phyloP scores from a whole-genome alignment of 2,329 filamentous ascomycete species.

The Aphanoascus verrucosus region DNA sequence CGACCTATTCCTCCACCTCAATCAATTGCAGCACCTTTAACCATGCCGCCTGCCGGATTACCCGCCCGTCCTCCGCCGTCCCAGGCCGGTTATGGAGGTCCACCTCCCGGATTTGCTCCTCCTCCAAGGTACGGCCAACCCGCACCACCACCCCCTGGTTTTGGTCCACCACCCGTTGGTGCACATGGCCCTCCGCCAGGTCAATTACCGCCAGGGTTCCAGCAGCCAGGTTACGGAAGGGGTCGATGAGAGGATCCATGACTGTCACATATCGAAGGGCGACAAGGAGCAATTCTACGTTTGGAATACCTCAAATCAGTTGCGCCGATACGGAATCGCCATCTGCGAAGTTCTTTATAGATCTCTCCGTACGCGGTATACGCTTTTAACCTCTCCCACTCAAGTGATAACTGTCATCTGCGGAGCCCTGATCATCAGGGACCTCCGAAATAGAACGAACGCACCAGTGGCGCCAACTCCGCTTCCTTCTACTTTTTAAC shows the following conservation, averaged over 20 bases:
- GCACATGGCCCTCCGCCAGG: slow-evolving; percentile 23
- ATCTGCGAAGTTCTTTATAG: background rate
- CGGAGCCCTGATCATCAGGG: too few species aligned
- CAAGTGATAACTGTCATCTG: too few species aligned
- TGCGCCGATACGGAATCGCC: background rate
- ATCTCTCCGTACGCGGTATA: background rate
- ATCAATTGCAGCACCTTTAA: slow-evolving; percentile 36
- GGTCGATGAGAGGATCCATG: slow-evolving; percentile 24
- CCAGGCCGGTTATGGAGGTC: slow-evolving; percentile 58
- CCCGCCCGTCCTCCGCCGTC: slow-evolving; percentile 61
- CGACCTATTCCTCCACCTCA: slow-evolving; percentile 36
- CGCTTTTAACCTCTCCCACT: too few species aligned
- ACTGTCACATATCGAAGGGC: too few species aligned
- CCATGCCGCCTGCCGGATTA: slow-evolving; percentile 42
- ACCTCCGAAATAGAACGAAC: too few species aligned
- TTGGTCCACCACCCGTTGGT: slow-evolving; percentile 27
- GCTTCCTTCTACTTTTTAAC: too few species aligned
- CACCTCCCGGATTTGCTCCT: slow-evolving; percentile 34
- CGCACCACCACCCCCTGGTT: slow-evolving; percentile 37
- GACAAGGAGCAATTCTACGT: background rate
- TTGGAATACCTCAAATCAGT: background rate
- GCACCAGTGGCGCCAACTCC: too few species aligned
- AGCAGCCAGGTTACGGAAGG: slow-evolving; percentile 31
- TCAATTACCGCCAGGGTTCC: slow-evolving; percentile 35
- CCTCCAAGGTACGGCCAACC: slow-evolving; percentile 29